Evolutionary conservation across 164 flowering plant genomes (phyloP).

Genomic region (Dillenia suffruticosa): DNA sequence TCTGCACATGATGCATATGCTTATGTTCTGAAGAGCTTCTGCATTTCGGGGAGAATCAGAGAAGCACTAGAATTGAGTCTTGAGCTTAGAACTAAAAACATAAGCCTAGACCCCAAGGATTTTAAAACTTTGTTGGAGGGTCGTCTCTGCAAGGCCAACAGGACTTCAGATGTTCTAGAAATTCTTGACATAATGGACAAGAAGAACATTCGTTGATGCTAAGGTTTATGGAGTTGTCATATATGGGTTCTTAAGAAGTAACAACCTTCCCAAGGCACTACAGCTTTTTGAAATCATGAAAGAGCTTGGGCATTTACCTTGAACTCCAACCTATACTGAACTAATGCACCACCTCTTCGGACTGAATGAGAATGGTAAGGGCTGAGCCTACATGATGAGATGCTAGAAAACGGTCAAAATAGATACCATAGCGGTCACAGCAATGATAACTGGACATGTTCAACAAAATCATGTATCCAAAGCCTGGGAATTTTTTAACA

Average conservation of each 20-base stretch:
- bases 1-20: constrained; percentile 38
- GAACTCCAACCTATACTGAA: constrained; percentile 52
- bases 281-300: constrained; percentile 41
- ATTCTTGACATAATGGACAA: constrained; percentile 66
- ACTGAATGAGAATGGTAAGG: constrained; percentile 48
- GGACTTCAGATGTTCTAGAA: constrained; percentile 68
- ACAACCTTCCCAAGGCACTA: constrained; percentile 50
- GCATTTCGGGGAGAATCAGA: constrained; percentile 54
- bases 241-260: constrained; percentile 48
- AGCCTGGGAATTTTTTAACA: constrained; percentile 56
- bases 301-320: constrained; percentile 42
- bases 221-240: constrained; percentile 53
- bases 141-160: constrained; percentile 56
- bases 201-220: constrained; percentile 26
- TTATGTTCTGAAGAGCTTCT: constrained; percentile 53
- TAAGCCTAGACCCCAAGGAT: constrained; percentile 24
- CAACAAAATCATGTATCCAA: constrained; percentile 40
- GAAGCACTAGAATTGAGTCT: constrained; percentile 70
- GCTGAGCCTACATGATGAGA: constrained; percentile 55
- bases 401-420: constrained; percentile 52
- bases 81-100: constrained; percentile 39
- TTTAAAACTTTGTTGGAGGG: constrained; percentile 65
- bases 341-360: constrained; percentile 63
- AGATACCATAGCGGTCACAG: constrained; percentile 55
- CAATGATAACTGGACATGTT: constrained; percentile 63